Percentiles rank a stretch among this genome's conserved stretches.
These are phyloP conservation scores for Penicillium rolfsii DNA, from an alignment of 2,329 filamentous ascomycete genomes.

Conservation along the genomic window DNA sequence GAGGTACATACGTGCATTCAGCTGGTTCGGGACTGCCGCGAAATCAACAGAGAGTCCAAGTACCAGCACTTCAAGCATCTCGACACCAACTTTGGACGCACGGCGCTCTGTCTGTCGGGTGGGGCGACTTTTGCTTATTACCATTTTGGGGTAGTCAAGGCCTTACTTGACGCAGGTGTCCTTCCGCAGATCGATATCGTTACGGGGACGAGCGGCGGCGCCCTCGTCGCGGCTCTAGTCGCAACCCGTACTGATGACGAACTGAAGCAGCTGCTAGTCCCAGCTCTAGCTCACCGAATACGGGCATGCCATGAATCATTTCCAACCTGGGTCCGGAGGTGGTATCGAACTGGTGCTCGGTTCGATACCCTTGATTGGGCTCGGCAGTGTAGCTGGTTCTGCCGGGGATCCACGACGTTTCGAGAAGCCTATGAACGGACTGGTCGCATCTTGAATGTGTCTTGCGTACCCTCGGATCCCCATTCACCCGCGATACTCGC, in stretches of 20 bases:
- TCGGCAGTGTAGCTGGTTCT: slow-evolving; percentile 82
- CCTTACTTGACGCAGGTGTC: slow-evolving; percentile 80
- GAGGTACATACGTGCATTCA: slow-evolving; percentile 64
- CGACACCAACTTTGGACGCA: slow-evolving; percentile 87
- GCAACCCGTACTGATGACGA: slow-evolving; percentile 92
- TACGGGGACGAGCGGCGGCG: slow-evolving; percentile 93
- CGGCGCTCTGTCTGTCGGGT: slow-evolving; percentile 88
- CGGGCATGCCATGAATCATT: slow-evolving; percentile 81
- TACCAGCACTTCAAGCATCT: slow-evolving; percentile 82
- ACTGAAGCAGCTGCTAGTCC: slow-evolving; percentile 79
- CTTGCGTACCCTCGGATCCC: slow-evolving; percentile 92
- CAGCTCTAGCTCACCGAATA: slow-evolving; percentile 81
- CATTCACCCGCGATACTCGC: slow-evolving; percentile 90
- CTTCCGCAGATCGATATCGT: slow-evolving; percentile 79
- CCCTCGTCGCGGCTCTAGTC: slow-evolving; percentile 82
- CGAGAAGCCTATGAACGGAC: slow-evolving; percentile 92
- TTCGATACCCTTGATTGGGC: slow-evolving; percentile 97
- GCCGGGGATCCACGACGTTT: slow-evolving; percentile 88
- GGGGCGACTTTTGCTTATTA: slow-evolving; percentile 96
- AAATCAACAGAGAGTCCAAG: slow-evolving; percentile 74
- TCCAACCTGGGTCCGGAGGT: slow-evolving; percentile 75
- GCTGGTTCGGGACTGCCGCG: slow-evolving; percentile 69
- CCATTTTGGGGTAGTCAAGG: slow-evolving; percentile 90
- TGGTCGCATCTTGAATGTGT: slow-evolving; percentile 91
- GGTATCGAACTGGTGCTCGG: slow-evolving; percentile 89